Evolutionary conservation across 345 rosid genomes (phyloP), one percentile per base, ranked within the genome.

Genomic region (Populus deltoides): DNA sequence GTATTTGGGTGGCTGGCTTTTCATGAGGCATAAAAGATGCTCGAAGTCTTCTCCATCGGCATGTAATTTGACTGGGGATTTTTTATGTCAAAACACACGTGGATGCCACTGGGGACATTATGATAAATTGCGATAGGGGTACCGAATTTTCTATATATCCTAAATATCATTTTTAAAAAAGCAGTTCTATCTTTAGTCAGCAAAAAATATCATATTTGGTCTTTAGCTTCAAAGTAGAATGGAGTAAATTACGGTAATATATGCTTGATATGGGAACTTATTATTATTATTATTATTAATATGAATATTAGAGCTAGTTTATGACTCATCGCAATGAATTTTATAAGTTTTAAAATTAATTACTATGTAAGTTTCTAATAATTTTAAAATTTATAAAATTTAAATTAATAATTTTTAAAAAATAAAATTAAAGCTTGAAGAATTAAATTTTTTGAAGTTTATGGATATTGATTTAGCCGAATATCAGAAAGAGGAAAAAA

Each of bases 321-420:
- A 33, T n/a, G n/a, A n/a, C n/a, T n/a, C n/a, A n/a, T n/a, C n/a
- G n/a, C n/a, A n/a, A n/a, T n/a, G n/a, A n/a, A n/a, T n/a, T n/a
- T n/a, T 33, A 33, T 4, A 0, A 4, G 0, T 33, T 4, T 33
- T 33, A 33, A 33, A 33, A 4, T 33, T 33, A 33, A 33, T 4
- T 0, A 33, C 3, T 0, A 33, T 33, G 3, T 33, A 33, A 33
- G 0, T 4, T 0, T 33, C 0, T 4, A 4, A 33, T 33, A 33
- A 31, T 2, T 0, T 31, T 31, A 0, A 2, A 0, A 31, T 31
- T 31, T 31, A 2, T 31, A 31, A 29, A 33, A 33, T 4, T 33
- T 4, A 33, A 33, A 33, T 33, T 33, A 0, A 4, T 4, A 0
- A 4, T 33, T 33, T 33, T 4, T 4, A 33, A 4, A 33, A 33